Evolutionary conservation across 352 stramenopile species (phyloP), one percentile per base, ranked within the genome.

Genomic region (Pythium dissimile): DNA sequence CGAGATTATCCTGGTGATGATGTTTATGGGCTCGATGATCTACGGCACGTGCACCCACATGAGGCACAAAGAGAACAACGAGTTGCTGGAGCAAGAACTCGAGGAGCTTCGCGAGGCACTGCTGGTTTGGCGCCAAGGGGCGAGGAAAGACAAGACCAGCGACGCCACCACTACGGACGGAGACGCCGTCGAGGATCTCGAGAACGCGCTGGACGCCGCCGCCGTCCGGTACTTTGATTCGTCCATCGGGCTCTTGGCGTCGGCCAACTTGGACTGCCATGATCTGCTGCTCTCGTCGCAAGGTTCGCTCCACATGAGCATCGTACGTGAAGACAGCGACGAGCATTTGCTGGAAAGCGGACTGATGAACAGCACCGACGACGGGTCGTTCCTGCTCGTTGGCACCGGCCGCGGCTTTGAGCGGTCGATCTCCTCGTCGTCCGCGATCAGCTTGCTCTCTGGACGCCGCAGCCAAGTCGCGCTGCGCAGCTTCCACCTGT

Each of bases 201-300:
- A 84, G 45, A 70, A 69, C 12, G 57, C 66, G 16, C 54, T 83
- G 35, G 82, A 86, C 48, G 71, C 71, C 16, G 75, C 60, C 10
- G 71, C 72, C 16, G 80, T 75, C 44, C 65, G 80, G 61, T 73
- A 84, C 28, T 88, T 85, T 67, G 73, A 85, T 43, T 69, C 73
- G 16, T 72, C 73, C 0, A 85, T 85, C 24, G 77, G 75, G 4
- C 55, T 88, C 16, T 76, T 75, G 5, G 77, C 77, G 23, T 88
- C 77, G 23, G 71, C 77, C 2, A 27, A 64, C 24, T 13, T 59
- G 13, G 20, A 58, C 38, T 28, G 37, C 5, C 39, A 28, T 9
- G 50, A 58, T 27, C 32, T 58, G 47, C 13, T 54, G 47, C 38
- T 20, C 8, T 48, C 49, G 41, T 51, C 39, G 3, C 24, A 20